phyloP scores from a whole-genome alignment of 225 moss, liverwort and hornwort species.

The Neckera pumila region DNA sequence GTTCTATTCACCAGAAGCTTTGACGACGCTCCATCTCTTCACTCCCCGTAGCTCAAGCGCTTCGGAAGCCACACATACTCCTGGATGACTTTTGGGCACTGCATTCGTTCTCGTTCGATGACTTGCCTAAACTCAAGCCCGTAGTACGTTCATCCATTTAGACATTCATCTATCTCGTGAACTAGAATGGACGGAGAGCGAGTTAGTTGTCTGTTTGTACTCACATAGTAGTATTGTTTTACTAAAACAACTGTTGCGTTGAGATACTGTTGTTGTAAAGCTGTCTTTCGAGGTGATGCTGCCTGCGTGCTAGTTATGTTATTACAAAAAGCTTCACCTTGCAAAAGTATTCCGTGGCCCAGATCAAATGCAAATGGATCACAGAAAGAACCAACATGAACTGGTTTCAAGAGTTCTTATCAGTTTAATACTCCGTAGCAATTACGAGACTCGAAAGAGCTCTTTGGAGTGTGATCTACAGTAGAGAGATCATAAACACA shows the following conservation, averaged over 20 bases:
- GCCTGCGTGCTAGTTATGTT: neutral
- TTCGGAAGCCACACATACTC: conserved; percentile 11
- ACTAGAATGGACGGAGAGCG: neutral
- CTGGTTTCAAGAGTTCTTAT: neutral
- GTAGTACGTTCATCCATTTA: neutral
- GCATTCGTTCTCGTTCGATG: neutral
- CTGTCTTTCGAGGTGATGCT: neutral
- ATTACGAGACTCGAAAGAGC: neutral
- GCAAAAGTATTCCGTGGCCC: neutral
- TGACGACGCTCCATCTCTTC: neutral
- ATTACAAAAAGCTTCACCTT: neutral
- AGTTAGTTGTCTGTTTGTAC: neutral
- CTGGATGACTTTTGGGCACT: neutral
- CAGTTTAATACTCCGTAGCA: neutral
- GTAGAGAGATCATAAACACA: neutral
- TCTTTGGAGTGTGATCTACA: neutral
- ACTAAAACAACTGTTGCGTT: neutral
- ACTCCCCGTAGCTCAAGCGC: neutral
- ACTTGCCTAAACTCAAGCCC: neutral
- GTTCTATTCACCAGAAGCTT: neutral
- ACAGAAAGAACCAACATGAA: neutral
- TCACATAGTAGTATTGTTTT: neutral
- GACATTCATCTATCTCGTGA: neutral
- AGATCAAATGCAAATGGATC: neutral
- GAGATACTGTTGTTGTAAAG: neutral